These are phyloP conservation scores for Skeletonema tropicum DNA, from an alignment of 108 stramenopile genomes.

Conservation along the genomic window DNA sequence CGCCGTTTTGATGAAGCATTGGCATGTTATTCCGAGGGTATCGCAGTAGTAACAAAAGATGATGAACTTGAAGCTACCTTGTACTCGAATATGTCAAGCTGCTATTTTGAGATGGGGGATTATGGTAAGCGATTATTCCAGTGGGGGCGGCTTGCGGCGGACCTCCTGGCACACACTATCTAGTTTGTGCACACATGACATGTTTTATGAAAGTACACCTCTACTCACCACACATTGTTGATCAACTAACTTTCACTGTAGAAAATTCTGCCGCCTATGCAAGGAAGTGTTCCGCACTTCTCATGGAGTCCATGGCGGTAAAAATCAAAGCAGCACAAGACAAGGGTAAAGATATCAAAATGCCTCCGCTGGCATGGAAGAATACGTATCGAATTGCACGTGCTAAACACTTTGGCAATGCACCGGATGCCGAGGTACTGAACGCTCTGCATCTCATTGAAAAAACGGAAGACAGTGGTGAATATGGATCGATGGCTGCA, in stretches of 20 bases:
- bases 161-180: too few species aligned
- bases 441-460: not conserved
- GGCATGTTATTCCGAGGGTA: conserved; percentile 17
- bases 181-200: too few species aligned
- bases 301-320: too few species aligned
- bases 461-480: not conserved
- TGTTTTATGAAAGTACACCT: too few species aligned
- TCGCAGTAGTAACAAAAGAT: not conserved
- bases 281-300: not conserved
- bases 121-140: conserved; percentile 12
- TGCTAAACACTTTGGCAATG: conserved; percentile 15
- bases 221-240: too few species aligned
- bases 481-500: not conserved
- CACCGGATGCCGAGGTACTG: not conserved
- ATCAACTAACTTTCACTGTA: not conserved
- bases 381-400: conserved; percentile 16
- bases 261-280: conserved; percentile 9
- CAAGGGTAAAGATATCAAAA: not conserved
- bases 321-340: too few species aligned
- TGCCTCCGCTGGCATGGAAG: conserved; percentile 1
- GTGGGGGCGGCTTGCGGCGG: too few species aligned
- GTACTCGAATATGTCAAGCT: conserved; percentile 24
- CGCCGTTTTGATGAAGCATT: conserved; percentile 9
- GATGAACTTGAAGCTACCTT: conserved; percentile 11
- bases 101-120: conserved; percentile 24